Base-by-base conservation (phyloP, 495 filamentous ascomycete species). In the Trichoderma gamsii region DNA sequence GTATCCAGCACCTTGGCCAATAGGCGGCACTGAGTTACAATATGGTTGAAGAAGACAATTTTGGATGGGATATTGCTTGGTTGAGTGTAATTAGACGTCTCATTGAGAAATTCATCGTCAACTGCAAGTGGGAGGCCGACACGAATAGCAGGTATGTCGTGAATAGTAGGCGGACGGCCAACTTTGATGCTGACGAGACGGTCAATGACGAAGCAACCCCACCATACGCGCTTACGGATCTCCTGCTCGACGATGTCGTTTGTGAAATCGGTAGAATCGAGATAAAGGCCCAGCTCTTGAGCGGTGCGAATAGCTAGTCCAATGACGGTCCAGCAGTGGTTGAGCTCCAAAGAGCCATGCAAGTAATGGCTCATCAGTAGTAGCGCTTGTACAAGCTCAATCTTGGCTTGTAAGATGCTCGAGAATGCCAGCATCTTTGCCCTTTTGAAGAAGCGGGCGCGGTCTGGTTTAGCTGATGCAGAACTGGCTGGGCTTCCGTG, bases 111-210 rank as follows among this genome's bases (percentile, higher is more conserved):
- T 23, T 68, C 67, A n/a, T 68, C 67, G 41, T 68, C 67, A 0
- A 68, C 59, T 8, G 67, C 5, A 11, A 63, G 67, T 6, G 67
- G 67, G 7, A 68, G 35, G 0, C 35, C 12, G 5, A 63, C 59
- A 7, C 67, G 67, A 32, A 64, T 68, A 13, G 67, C 35, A 21
- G 67, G 67, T 16, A 43, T 52, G 23, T 64, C 67, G 23, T 68
- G 78, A 11, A 79, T 64, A 43, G 73, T 76, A 11, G 75, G 71
- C 3, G 76, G 78, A 15, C 78, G 76, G 7, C 77, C 72, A 9
- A 79, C 73, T 51, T 78, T 76, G 61, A 77, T 66, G 69, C 78
- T 78, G 25, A 79, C 71, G 2, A 72, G 74, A 25, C 76, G 76
- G 67, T 79, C 78, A n/a, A 77, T 73, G 49, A 76, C 76, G 63